These are phyloP conservation scores for Russula sp. DNA, from an alignment of 768 basidiomycete genomes.

Conservation along the genomic window DNA sequence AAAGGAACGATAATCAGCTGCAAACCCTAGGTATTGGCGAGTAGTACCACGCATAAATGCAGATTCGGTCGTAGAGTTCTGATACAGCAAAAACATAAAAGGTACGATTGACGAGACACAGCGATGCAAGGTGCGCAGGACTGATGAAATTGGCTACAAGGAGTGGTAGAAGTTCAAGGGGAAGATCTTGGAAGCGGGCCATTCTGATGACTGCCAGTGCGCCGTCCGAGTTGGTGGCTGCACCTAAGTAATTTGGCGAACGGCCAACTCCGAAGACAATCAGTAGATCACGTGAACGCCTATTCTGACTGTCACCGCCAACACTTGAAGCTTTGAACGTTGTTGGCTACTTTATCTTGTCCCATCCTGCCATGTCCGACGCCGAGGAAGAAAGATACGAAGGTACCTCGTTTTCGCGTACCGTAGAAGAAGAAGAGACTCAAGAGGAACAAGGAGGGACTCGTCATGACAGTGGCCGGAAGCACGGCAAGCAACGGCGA, in stretches of 20 bases:
- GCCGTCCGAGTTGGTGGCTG: too few species aligned
- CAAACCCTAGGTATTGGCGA: conserved; percentile 54
- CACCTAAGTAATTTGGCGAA: too few species aligned
- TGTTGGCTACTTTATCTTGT: conserved; percentile 20
- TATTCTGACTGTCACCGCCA: background rate
- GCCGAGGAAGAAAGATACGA: conserved; percentile 34
- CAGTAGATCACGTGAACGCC: background rate
- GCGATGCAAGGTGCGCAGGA: conserved; percentile 44
- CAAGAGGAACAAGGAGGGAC: conserved; percentile 32
- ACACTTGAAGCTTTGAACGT: background rate
- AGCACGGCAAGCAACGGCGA: conserved; percentile 37
- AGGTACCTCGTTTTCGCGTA: conserved; percentile 29
- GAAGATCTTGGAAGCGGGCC: conserved; percentile 50
- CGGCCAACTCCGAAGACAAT: too few species aligned
- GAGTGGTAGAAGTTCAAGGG: conserved; percentile 56
- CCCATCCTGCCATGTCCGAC: conserved; percentile 41
- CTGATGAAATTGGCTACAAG: conserved; percentile 48
- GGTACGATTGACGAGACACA: conserved; percentile 52
- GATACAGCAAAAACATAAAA: conserved; percentile 49
- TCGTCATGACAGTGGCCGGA: conserved; percentile 29
- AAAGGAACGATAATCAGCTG: background rate
- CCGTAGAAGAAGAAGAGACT: conserved; percentile 29
- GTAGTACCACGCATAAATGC: conserved; percentile 67
- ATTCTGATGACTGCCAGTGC: conserved; percentile 29
- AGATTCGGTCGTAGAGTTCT: conserved; percentile 51